Evolutionary conservation across 169 alveolate species (phyloP).

Genomic region (Cryptosporidium meleagridis): DNA sequence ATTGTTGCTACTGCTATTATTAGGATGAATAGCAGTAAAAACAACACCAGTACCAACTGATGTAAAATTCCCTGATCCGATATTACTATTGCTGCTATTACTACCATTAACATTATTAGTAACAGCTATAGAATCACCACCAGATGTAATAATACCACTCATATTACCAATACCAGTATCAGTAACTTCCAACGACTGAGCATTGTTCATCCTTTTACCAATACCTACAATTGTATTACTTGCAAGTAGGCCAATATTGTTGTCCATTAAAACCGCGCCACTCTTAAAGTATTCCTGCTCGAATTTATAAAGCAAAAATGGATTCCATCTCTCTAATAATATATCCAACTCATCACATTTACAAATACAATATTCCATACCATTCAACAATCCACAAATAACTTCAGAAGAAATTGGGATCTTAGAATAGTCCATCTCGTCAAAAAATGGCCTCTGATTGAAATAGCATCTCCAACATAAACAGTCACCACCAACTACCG

Average conservation of each 20-base stretch:
- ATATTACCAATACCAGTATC: background rate
- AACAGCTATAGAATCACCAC: background rate
- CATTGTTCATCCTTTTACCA: background rate
- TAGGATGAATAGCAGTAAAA: too few species aligned
- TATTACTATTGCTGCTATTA: background rate
- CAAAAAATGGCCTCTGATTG: background rate
- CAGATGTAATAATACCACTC: background rate
- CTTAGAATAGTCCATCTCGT: background rate
- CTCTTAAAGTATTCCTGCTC: conserved; percentile 34
- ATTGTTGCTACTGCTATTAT: too few species aligned
- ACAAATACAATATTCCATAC: conserved; percentile 43
- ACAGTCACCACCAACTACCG: background rate
- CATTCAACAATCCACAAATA: conserved; percentile 61
- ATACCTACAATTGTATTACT: background rate
- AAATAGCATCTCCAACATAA: background rate
- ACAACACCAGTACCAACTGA: background rate
- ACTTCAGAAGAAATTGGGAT: conserved; percentile 43
- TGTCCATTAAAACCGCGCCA: too few species aligned
- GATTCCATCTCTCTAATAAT: conserved; percentile 55
- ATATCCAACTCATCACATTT: conserved; percentile 68
- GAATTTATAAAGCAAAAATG: conserved; percentile 28
- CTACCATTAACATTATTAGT: background rate
- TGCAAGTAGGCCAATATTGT: background rate
- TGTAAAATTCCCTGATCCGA: background rate
- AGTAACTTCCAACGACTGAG: background rate